These are phyloP conservation scores for Aspergillus biplanus DNA, from an alignment of 495 filamentous ascomycete species.

Conservation along the genomic window DNA sequence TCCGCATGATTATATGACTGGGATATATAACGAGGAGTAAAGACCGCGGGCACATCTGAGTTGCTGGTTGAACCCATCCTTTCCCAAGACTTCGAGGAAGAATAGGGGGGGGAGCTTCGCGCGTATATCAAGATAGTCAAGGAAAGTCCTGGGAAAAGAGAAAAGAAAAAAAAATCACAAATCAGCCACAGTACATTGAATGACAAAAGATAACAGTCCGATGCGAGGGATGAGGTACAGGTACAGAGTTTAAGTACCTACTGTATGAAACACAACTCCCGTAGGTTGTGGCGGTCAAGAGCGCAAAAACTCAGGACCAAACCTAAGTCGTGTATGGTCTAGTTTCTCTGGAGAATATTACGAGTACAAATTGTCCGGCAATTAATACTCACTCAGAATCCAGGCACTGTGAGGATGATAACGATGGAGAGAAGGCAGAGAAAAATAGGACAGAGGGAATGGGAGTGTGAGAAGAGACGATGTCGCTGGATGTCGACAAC, in stretches of 20 bases:
- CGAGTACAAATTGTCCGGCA: conserved; percentile 26
- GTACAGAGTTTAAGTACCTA: no score
- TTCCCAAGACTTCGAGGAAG: not conserved
- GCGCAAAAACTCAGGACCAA: not conserved
- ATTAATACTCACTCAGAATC: conserved; percentile 18
- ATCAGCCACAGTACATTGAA: not conserved
- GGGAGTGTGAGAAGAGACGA: conserved; percentile 7
- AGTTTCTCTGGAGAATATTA: not conserved
- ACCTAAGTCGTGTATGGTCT: no score
- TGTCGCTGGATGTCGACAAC: conserved; percentile 11
- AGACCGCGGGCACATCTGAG: conserved; percentile 23
- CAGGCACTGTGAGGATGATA: conserved; percentile 1
- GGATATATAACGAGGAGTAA: conserved; percentile 61
- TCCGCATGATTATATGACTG: conserved; percentile 76
- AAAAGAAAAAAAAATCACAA: not conserved
- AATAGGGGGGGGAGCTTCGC: not conserved
- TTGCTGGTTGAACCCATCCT: conserved; percentile 38
- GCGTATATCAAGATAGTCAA: not conserved
- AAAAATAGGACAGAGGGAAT: conserved; percentile 2
- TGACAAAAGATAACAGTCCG: no score
- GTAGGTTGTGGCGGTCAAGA: not conserved
- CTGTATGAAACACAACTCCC: not conserved
- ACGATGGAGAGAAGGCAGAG: conserved; percentile 1
- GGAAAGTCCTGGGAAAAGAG: not conserved
- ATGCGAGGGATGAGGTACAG: no score